Base-by-base conservation (phyloP, 768 basidiomycete species). In the Hypsizygus marmoreus region DNA sequence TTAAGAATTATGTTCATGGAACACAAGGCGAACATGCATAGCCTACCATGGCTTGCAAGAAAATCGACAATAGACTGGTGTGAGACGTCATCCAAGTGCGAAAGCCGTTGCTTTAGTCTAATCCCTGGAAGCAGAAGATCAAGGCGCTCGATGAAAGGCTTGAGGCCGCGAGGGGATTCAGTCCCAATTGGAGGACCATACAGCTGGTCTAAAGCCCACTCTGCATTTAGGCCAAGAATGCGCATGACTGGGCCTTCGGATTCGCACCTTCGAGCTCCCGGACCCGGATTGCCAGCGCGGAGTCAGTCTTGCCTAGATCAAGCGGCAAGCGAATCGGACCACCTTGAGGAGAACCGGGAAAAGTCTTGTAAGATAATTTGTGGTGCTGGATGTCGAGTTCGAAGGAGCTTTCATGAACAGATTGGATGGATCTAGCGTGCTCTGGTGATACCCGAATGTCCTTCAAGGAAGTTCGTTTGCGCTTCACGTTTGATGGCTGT, bases 121-220 rank as follows among this genome's bases (percentile, higher is more conserved):
- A 76, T 72, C 6, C 79, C 79, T 30, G 79, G 78, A 37, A 81
- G 59, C 40, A 74, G 49, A 25, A 35, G 29, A 30, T 76, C 74
- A 12, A 82, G 61, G 28, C 60, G 64, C 12, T 68, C 54, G 11
- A 77, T 56, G 23, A 79, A 53, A 4, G 47, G 43, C 4, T 54
- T 56, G 37, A 77, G 59, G 9, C 68, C 66, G 13, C 62, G 54
- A 17, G 74, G 72, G 1, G 70, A 67, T 54, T 76, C 73, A 1
- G 69, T 62, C 31, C 71, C 74, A 38, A 73, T 65, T 9, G 60
- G 54, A 19, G 68, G 66, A 6, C 74, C 75, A 43, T 71, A 73
- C 2, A 74, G 60, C 41, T 68, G 66, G 43, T 71, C 77, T 78
- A 40, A 34, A 33, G 31, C 28, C 16, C 40, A 51, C 40, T 38